Evolutionary conservation across 768 basidiomycete species (phyloP), one percentile per base, ranked within the genome.

Genomic region (Mycena rebaudengoi): DNA sequence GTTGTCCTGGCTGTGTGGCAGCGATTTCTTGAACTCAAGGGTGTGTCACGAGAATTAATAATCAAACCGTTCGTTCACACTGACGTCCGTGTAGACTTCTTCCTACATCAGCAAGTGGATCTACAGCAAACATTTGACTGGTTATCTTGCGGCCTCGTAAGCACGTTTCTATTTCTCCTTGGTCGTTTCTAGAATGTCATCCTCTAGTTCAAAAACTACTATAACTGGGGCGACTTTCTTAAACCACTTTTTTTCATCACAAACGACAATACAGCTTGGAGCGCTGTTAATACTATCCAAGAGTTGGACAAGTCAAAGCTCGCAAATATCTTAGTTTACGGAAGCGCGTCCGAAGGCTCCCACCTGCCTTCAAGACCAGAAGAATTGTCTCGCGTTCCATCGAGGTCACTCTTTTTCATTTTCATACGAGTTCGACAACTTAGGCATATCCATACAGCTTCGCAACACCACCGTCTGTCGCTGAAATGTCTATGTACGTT

Each of bases 101-200:
- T 62, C 26, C 53, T 48, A 40, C 61, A 62, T n/a, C 61, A 62
- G 33, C 14, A 40, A 25, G 18, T 62, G 7, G 61, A 62, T 41
- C 25, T 62, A 13, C 54, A 55, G 32, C 53, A 41, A 32, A 46
- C 18, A 18, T 62, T 62, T 18, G 61, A 55, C 32, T 55, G 46
- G 53, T 39, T 55, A 1, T 62, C 61, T 25, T 62, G 61, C n/a
- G 61, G 61, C 32, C 53, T 62, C 44, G 61, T 62, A 16, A 13
- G 61, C 12, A n/a, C 30, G 8, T 20, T 18, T n/a, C 1, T 8
- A 21, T n/a, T n/a, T 1, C 3, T 3, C 5, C 3, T 18, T 29
- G 2, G 1, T 11, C 18, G 5, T 35, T 12, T 21, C 18, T 8
- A 5, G 21, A 26, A 49, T 20, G 4, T 39, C 14, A 32, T 12